Evolutionary conservation across 2,329 filamentous ascomycete species (phyloP).

Genomic region (Colletotrichum sp.): DNA sequence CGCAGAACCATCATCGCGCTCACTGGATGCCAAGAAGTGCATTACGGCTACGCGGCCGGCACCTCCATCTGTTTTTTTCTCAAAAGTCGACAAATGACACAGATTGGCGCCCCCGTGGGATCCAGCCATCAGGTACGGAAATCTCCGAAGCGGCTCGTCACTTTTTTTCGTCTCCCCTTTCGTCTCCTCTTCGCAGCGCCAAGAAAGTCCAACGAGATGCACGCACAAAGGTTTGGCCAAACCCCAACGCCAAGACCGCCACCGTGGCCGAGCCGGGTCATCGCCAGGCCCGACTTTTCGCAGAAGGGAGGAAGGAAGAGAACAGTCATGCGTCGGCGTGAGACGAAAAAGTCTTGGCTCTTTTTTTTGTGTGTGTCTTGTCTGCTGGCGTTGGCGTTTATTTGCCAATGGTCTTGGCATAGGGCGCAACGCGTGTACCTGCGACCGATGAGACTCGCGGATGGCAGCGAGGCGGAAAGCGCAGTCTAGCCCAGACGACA

Average conservation of each 20-base stretch:
- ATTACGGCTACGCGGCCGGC: background rate
- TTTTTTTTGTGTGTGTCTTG: background rate
- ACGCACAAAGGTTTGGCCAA: background rate
- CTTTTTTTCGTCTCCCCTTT: background rate
- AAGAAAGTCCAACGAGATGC: background rate
- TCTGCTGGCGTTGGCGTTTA: background rate
- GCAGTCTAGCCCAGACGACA: background rate
- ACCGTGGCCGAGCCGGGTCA: background rate
- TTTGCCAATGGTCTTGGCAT: background rate
- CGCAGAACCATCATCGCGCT: background rate
- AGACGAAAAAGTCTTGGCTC: background rate
- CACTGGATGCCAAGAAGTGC: background rate
- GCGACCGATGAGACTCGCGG: background rate
- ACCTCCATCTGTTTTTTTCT: background rate
- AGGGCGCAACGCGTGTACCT: background rate
- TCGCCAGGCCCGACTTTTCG: background rate
- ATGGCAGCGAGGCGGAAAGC: background rate
- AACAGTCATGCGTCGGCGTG: background rate
- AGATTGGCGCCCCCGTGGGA: background rate
- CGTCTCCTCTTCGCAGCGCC: background rate
- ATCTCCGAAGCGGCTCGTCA: background rate
- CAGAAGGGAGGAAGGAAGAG: background rate
- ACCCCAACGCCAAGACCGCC: conserved; percentile 7
- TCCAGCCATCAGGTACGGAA: background rate
- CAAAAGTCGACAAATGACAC: background rate